Evolutionary conservation across 1,284 basidiomycete species (phyloP), one percentile per base, ranked within the genome.

Genomic region (Marasmius tenuissimus): DNA sequence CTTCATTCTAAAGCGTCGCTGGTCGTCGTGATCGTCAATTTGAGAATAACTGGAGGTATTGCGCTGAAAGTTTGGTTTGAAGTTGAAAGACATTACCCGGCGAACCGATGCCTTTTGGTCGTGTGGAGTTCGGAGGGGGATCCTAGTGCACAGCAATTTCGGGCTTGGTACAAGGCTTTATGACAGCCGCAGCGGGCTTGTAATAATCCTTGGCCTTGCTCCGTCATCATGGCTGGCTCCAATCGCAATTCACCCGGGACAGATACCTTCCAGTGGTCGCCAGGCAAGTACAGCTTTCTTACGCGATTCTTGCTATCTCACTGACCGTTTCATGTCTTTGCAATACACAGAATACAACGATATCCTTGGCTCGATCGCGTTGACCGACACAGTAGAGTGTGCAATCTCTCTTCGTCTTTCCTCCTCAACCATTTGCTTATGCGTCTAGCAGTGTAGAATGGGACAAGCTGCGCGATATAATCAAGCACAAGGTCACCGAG

Each of bases 331-430:
- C 14, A 38, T 27, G 27, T 27, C 27, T 27, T 27, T 27, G 27
- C 27, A 54, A 38, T 18, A 5, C 1, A 18, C 18, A 91, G 89
- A 87, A 67, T 79, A 88, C 69, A 85, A 92, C 65, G 75, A 76
- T 10, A 65, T 90, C 1, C 75, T 96, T 34, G 81, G 88, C 58
- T 80, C 83, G 60, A 85, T 94, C 64, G 90, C 91, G 3, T 80
- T 81, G 12, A 87, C 85, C 2, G 92, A 94, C 71, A 74, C 78
- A 37, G 80, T 92, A 70, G 83, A 88, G 93, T 93, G 69, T 66
- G 80, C 68, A 40, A 57, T 37, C 50, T 50, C 54, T 57, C 38
- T 35, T 39, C 59, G 48, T 52, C 60, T 57, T 56, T 39, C 39
- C 33, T 47, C 34, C 56, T 18, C 52, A 5, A 59, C 61, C 53